Evolutionary conservation across 2,329 filamentous ascomycete genomes (phyloP).

Genomic region (Xylogone sp.): DNA sequence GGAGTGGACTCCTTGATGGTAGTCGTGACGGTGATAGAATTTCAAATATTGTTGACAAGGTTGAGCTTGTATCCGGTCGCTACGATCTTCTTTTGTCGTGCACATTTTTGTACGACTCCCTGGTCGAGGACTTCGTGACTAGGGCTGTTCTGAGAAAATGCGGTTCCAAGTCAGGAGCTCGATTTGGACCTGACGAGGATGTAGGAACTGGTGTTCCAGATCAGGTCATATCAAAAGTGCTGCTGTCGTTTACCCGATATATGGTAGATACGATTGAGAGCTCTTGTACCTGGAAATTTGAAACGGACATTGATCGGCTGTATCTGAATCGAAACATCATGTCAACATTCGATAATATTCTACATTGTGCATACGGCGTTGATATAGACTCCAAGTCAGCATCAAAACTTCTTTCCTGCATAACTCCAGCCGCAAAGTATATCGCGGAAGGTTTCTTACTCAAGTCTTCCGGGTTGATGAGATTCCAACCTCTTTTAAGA

Average conservation of each 20-base stretch:
- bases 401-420: constrained; percentile 15
- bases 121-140: constrained; percentile 71
- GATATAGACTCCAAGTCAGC: constrained; percentile 51
- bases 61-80: constrained; percentile 73
- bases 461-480: constrained; percentile 63
- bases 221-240: constrained; percentile 67
- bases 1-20: constrained; percentile 74
- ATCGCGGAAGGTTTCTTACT: constrained; percentile 75
- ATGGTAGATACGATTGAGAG: constrained; percentile 83
- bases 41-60: constrained; percentile 72
- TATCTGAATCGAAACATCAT: constrained; percentile 66
- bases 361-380: constrained; percentile 71
- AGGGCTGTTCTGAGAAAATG: constrained; percentile 65
- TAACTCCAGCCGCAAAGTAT: constrained; percentile 71
- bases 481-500: constrained; percentile 72
- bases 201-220: constrained; percentile 73
- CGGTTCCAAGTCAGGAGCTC: constrained; percentile 43
- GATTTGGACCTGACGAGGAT: constrained; percentile 44
- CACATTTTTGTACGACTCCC: constrained; percentile 66
- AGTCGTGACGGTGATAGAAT: constrained; percentile 75
- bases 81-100: constrained; percentile 76
- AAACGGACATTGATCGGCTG: constrained; percentile 61
- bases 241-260: constrained; percentile 69
- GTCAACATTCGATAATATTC: constrained; percentile 65
- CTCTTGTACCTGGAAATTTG: constrained; percentile 81